These are phyloP conservation scores for Coemansia sp. DNA, from an alignment of 192 early-diverging fungal genomes.

Conservation along the genomic window DNA sequence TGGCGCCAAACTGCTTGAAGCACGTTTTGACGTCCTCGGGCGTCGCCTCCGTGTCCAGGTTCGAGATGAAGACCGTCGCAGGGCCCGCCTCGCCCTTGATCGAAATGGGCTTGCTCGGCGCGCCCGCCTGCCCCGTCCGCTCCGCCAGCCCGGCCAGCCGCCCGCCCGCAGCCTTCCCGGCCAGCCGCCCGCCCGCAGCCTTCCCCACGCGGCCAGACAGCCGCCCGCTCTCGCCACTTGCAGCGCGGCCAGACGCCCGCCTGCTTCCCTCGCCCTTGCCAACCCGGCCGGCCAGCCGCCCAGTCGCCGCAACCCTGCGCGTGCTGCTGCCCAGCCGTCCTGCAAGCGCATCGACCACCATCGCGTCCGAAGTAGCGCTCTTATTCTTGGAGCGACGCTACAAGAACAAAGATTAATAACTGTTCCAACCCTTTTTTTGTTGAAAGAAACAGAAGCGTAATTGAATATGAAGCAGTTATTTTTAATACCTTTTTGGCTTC, in stretches of 20 bases:
- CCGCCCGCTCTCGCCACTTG: background rate
- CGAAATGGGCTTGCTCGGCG: constrained; percentile 12
- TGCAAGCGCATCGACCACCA: constrained; percentile 10
- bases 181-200: background rate
- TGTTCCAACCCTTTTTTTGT: too few species aligned
- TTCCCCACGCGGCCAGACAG: background rate
- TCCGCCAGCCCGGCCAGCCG: constrained; percentile 21
- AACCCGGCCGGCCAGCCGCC: constrained; percentile 1
- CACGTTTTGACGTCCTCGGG: constrained; percentile 53
- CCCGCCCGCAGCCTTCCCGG: background rate
- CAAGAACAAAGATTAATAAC: background rate
- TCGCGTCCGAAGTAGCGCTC: constrained; percentile 3
- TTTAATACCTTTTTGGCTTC: background rate
- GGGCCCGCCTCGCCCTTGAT: constrained; percentile 48
- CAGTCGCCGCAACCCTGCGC: background rate
- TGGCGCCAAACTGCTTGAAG: constrained; percentile 52
- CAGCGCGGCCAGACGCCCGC: background rate
- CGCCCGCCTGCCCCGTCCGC: constrained; percentile 1
- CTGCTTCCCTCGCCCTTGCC: background rate
- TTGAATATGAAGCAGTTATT: too few species aligned
- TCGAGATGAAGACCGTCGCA: constrained; percentile 45
- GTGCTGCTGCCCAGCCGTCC: constrained; percentile 18
- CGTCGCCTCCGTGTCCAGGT: constrained; percentile 50
- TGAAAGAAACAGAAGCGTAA: too few species aligned
- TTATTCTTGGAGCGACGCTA: constrained; percentile 45